Percentiles rank a stretch among this genome's conserved stretches.
These are phyloP conservation scores for Rhododendron ferrugineum DNA, from an alignment of 148 eudicot genomes.

Conservation along the genomic window DNA sequence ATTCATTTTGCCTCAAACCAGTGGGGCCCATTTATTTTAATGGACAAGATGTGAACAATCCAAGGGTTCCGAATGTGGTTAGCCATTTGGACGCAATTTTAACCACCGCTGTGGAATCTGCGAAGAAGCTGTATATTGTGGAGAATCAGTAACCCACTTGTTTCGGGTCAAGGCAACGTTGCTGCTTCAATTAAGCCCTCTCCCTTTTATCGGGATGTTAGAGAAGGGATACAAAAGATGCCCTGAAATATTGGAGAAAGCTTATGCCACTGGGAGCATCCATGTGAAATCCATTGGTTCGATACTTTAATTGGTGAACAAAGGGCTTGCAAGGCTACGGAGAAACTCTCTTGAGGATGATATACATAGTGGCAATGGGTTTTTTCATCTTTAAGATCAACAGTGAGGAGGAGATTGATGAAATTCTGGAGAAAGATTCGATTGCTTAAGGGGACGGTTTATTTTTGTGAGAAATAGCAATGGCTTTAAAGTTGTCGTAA, in stretches of 20 bases:
- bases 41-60: not conserved
- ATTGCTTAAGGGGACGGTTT: not conserved
- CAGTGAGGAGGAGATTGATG: not conserved
- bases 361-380: not conserved
- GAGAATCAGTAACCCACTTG: not conserved
- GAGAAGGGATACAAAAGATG: not conserved
- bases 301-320: not conserved
- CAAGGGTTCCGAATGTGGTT: not conserved
- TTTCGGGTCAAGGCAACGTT: not conserved
- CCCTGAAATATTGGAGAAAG: not conserved
- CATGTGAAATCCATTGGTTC: not conserved
- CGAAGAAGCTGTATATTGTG: not conserved
- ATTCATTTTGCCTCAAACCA: not conserved
- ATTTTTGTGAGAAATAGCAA: not conserved
- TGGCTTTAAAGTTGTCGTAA: not conserved
- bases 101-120: not conserved
- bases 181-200: not conserved
- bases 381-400: not conserved
- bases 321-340: not conserved
- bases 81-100: not conserved
- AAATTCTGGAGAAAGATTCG: not conserved
- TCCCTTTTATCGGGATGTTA: not conserved
- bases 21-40: not conserved
- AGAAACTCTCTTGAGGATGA: not conserved
- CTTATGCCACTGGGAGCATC: not conserved